These are phyloP conservation scores for Panicum virgatum DNA, from an alignment of 202 grass and related monocot species.

Conservation along the genomic window DNA sequence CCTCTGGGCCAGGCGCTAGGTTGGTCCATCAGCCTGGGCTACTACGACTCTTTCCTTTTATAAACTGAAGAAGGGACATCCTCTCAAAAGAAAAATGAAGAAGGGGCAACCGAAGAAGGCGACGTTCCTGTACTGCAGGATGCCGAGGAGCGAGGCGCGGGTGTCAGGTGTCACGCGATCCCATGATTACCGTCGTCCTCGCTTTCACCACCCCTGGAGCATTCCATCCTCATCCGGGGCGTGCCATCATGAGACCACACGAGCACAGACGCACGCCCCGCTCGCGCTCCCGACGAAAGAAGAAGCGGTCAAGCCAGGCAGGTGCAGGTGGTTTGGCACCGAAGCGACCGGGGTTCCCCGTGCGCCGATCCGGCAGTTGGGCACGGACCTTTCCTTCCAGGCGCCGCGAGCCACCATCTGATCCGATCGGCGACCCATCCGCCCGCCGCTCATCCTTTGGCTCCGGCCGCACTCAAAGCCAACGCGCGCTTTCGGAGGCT, in stretches of 20 bases:
- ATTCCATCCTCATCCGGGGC: background rate
- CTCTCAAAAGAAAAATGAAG: too few relatives aligned
- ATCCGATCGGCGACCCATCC: background rate
- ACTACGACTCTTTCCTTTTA: background rate
- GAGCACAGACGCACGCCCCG: too few relatives aligned
- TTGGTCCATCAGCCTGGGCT: too few relatives aligned
- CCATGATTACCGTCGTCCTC: constrained; percentile 27
- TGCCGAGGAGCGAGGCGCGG: background rate
- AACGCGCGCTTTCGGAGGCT: constrained; percentile 17
- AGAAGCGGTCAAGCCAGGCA: background rate
- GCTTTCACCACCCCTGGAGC: background rate
- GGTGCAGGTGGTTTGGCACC: constrained; percentile 2
- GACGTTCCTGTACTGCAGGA: too few relatives aligned
- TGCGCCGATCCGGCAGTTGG: constrained; percentile 24
- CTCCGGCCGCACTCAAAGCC: constrained; percentile 36
- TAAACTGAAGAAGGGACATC: too few relatives aligned
- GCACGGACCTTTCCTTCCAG: constrained; percentile 19
- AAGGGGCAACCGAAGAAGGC: too few relatives aligned
- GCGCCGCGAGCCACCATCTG: background rate
- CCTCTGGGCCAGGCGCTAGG: background rate
- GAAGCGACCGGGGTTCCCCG: background rate
- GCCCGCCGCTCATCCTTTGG: background rate
- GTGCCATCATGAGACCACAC: constrained; percentile 36
- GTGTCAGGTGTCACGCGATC: background rate
- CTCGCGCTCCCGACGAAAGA: too few relatives aligned